phyloP scores from a whole-genome alignment of 1,284 basidiomycete genomes.

The Dichomitus squalens region DNA sequence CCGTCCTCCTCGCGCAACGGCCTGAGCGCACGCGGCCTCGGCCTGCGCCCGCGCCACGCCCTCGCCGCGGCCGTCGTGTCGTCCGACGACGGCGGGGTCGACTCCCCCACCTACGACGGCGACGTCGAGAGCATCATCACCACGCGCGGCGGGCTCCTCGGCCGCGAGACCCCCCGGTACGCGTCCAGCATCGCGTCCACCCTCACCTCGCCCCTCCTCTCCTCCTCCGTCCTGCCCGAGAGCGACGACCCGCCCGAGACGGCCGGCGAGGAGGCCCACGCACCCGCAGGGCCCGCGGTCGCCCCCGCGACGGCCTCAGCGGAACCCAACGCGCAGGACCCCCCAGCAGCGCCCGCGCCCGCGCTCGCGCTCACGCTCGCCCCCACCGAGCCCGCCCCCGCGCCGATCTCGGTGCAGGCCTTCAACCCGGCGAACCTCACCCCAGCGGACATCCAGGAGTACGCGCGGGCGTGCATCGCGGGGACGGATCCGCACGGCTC shows the following conservation, averaged over 20 bases:
- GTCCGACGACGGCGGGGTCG: constrained; percentile 69
- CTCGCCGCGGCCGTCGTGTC: constrained; percentile 59
- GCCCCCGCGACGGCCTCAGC: constrained; percentile 4
- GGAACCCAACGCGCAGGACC: too few relatives aligned
- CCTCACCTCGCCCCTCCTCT: constrained; percentile 46
- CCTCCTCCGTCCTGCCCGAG: constrained; percentile 21
- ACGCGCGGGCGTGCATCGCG: constrained; percentile 34
- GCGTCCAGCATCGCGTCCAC: constrained; percentile 49
- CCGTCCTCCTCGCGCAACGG: constrained; percentile 21
- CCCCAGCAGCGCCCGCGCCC: constrained; percentile 50
- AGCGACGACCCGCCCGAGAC: constrained; percentile 14
- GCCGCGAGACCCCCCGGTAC: constrained; percentile 33
- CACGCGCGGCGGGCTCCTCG: constrained; percentile 50
- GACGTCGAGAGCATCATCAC: constrained; percentile 83
- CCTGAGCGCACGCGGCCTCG: not conserved
- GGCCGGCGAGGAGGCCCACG: constrained; percentile 23
- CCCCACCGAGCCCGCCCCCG: constrained; percentile 42
- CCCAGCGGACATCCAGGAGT: constrained; percentile 69
- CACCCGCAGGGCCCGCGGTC: not conserved
- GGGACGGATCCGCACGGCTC: constrained; percentile 52
- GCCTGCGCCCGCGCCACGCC: constrained; percentile 19
- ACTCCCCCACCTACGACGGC: constrained; percentile 88
- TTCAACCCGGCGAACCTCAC: constrained; percentile 71
- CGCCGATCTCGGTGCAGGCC: constrained; percentile 40
- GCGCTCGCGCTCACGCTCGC: constrained; percentile 38